Conservation (phyloP, 257 asterid genomes). For the Capsicum pubescens region DNA sequence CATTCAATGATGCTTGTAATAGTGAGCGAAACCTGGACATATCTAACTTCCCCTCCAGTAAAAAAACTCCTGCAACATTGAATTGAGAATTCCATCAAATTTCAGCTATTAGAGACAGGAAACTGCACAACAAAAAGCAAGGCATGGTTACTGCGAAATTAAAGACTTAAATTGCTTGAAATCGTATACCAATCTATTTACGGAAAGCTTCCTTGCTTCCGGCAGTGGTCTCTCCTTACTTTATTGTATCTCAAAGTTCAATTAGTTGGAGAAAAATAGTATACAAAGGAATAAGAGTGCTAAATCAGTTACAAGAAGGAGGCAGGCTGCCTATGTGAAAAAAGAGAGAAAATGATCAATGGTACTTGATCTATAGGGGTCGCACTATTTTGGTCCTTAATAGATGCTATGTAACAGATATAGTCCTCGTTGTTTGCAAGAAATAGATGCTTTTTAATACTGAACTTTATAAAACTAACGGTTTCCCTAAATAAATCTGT, state of each 20-base stretch:
- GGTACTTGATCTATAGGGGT: background rate
- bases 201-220: background rate
- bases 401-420: background rate
- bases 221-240: background rate
- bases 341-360: background rate
- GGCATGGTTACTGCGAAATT: background rate
- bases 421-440: background rate
- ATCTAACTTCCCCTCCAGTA: constrained; percentile 18
- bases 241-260: background rate
- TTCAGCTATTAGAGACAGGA: background rate
- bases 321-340: background rate
- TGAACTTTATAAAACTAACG: background rate
- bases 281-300: no score
- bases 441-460: background rate
- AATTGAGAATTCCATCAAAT: background rate
- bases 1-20: constrained; percentile 75
- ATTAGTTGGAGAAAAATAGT: background rate
- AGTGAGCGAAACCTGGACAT: constrained; percentile 86
- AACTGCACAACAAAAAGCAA: constrained; percentile 4
- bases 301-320: background rate
- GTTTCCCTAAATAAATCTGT: background rate
- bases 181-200: background rate
- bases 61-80: constrained; percentile 25
- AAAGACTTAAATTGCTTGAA: background rate
- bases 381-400: constrained; percentile 1